These are phyloP conservation scores for Lathyrus aphaca DNA, from an alignment of 306 rosid genomes.

Conservation along the genomic window DNA sequence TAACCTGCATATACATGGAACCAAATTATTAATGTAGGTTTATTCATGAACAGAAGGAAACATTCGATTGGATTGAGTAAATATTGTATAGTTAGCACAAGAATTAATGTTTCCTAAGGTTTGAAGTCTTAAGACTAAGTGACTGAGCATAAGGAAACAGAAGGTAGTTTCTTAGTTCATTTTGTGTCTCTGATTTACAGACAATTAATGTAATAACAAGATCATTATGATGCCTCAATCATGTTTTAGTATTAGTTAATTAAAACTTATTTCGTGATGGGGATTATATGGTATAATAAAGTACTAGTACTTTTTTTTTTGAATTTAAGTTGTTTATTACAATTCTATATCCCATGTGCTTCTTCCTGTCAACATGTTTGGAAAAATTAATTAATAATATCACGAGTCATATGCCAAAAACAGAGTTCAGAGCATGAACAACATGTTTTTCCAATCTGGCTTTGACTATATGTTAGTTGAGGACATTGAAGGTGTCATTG, in stretches of 20 bases:
- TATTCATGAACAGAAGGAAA: constrained; percentile 42
- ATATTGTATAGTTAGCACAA: constrained; percentile 43
- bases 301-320: constrained; percentile 1
- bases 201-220: constrained; percentile 64
- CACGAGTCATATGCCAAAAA: constrained; percentile 4
- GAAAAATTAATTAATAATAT: constrained; percentile 24
- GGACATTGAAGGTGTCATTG: constrained; percentile 31
- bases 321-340: constrained; percentile 44
- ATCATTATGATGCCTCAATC: constrained; percentile 63
- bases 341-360: constrained; percentile 70
- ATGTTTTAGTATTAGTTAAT: constrained; percentile 41
- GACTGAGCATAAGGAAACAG: constrained; percentile 36
- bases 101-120: constrained; percentile 60
- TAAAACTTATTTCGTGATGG: constrained; percentile 17
- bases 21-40: constrained; percentile 43
- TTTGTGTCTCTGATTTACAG: constrained; percentile 57
- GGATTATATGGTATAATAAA: constrained; percentile 37
- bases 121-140: constrained; percentile 46
- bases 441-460: constrained; percentile 36
- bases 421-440: constrained; percentile 35
- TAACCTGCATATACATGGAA: constrained; percentile 35
- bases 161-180: constrained; percentile 55
- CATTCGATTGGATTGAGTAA: constrained; percentile 46
- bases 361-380: constrained; percentile 42
- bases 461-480: constrained; percentile 33